phyloP scores from a whole-genome alignment of 2,329 filamentous ascomycete species.

The Stachybotrys chlorohalonatus region DNA sequence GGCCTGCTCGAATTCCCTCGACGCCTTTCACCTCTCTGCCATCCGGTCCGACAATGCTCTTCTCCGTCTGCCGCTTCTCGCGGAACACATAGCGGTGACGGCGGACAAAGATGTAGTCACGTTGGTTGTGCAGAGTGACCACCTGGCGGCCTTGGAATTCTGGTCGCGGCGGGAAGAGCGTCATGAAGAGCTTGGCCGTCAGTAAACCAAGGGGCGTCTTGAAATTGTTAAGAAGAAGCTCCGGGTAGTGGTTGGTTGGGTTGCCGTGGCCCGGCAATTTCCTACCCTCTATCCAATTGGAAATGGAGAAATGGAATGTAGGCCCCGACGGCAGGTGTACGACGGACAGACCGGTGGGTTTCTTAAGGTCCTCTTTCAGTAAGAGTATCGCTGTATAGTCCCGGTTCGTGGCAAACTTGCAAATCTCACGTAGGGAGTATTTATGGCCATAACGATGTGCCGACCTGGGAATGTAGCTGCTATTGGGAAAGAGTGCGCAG shows the following conservation, averaged over 20 bases:
- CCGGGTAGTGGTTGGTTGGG: conserved; percentile 81
- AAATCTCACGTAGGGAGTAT: conserved; percentile 86
- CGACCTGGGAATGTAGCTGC: conserved; percentile 77
- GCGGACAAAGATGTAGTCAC: conserved; percentile 91
- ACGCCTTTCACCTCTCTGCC: conserved; percentile 78
- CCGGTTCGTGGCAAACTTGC: conserved; percentile 71
- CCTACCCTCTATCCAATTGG: conserved; percentile 83
- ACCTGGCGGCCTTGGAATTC: conserved; percentile 83
- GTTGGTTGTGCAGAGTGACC: conserved; percentile 86
- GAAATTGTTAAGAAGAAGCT: conserved; percentile 89
- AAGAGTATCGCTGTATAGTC: conserved; percentile 79
- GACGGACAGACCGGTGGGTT: conserved; percentile 71
- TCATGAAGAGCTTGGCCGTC: conserved; percentile 70
- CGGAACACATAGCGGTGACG: conserved; percentile 89
- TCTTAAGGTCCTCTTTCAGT: conserved; percentile 83
- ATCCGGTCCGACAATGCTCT: conserved; percentile 72
- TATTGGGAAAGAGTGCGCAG: conserved; percentile 75
- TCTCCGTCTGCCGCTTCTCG: conserved; percentile 79
- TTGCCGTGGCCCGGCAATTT: conserved; percentile 83
- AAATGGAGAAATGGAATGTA: conserved; percentile 86
- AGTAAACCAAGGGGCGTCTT: conserved; percentile 84
- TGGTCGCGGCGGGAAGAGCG: conserved; percentile 58
- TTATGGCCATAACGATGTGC: conserved; percentile 79
- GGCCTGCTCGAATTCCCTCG: conserved; percentile 73
- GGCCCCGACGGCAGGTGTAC: conserved; percentile 78